Percentiles rank a stretch among this genome's conserved stretches.
Conservation (phyloP, 2,329 filamentous ascomycete species). For the Lanzia echinophila region DNA sequence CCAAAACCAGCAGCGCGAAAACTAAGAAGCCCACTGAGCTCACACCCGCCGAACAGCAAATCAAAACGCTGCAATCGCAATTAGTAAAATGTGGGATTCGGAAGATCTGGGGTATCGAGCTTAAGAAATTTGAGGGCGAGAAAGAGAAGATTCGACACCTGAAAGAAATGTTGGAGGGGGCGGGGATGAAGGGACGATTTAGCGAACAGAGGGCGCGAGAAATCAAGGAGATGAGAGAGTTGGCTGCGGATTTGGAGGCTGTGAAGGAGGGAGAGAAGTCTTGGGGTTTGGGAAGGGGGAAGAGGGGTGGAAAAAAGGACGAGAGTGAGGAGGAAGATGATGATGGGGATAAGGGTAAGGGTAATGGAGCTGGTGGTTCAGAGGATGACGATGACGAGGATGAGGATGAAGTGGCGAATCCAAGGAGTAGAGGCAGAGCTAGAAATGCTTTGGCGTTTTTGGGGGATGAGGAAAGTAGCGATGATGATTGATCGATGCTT, state of each 20-base stretch:
- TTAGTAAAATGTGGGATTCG: constrained; percentile 85
- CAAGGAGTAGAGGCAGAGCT: constrained; percentile 9
- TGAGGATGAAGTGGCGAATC: neutral
- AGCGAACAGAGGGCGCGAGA: constrained; percentile 75
- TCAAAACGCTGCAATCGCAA: constrained; percentile 82
- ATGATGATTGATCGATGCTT: constrained; percentile 13
- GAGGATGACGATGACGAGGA: constrained; percentile 27
- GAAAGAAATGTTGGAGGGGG: constrained; percentile 67
- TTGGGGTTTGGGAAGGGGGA: constrained; percentile 55
- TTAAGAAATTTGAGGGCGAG: constrained; percentile 67
- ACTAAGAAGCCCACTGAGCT: constrained; percentile 35
- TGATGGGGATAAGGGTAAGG: constrained; percentile 24
- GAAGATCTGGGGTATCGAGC: constrained; percentile 83
- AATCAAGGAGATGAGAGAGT: constrained; percentile 82
- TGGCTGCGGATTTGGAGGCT: constrained; percentile 75
- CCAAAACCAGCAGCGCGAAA: constrained; percentile 32
- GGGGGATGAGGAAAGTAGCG: constrained; percentile 57
- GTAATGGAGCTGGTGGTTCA: constrained; percentile 8
- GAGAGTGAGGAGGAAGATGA: constrained; percentile 17
- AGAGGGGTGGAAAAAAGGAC: constrained; percentile 30
- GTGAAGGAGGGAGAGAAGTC: constrained; percentile 73
- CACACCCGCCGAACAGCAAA: constrained; percentile 64
- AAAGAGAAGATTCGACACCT: constrained; percentile 80
- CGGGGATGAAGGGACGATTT: constrained; percentile 84
- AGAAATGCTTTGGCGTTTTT: constrained; percentile 55